Evolutionary conservation across 495 filamentous ascomycete genomes (phyloP), one percentile per base, ranked within the genome.

Genomic region (Entonaema liquescens): DNA sequence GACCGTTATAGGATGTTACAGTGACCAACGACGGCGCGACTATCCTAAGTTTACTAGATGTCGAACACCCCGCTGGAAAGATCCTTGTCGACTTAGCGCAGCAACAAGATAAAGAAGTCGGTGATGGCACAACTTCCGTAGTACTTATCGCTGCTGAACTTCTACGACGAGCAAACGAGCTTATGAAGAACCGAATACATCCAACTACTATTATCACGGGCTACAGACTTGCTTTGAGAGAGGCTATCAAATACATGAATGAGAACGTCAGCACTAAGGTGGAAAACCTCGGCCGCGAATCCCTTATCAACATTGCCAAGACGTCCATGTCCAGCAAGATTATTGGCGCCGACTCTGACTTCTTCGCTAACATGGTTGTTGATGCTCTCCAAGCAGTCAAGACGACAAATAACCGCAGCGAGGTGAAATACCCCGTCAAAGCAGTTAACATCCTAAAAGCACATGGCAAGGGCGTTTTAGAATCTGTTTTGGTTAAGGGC

Each of bases 281-380:
- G 38, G 96, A 98, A 74, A 88, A 89, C 53, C 87, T 99, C 35
- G 94, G 93, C 53, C 88, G 91, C 49, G 95, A 98, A 69, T 93
- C 91, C 64, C 86, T 99, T 60, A 79, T 98, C 74, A 98, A 89
- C 83, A 97, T 99, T 78, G 95, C 95, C 40, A 98, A 94, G 83
- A 99, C 95, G 6, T 98, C 95, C 65, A 99, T 99, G 95, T 97
- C 94, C 44, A 95, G 91, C 84, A 99, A 99, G 83, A 93, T 99
- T 78, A 98, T 99, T 77, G 96, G 95, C 49, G 84, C 92, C 52
- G 96, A 99, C 78, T 92, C 93, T 19, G 93, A 97, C 54, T 99
- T 99, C 86, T 99, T 98, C 74, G 89, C 95, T 40, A 95, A 93
- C 82, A 92, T 99, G 90, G 92, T 92, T 23, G 96, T 98, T 59